Evolutionary conservation across 768 basidiomycete genomes (phyloP), one percentile per base, ranked within the genome.

Genomic region (Phlebiopsis gigantea): DNA sequence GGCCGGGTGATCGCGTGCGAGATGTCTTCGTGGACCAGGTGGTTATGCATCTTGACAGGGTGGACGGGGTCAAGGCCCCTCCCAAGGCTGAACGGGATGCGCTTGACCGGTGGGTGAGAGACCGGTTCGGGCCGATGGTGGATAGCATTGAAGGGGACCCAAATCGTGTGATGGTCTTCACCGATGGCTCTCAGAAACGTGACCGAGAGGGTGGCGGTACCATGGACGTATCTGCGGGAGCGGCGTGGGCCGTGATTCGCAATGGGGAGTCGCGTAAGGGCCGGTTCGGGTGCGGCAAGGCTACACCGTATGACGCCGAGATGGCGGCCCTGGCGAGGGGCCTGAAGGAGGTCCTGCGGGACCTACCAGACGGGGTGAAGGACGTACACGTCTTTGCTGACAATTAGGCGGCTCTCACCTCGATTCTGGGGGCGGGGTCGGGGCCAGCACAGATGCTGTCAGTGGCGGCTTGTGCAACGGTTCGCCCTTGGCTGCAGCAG

Each of bases 371-470:
- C 6, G 12, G 5, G 17, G 55, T 47, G 4, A 46, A 2, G 10
- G 45, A 49, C 19, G 41, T 51, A 2, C 47, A 57, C 19, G 42
- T 57, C 14, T 57, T 57, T 26, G 56, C 49, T 6, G 55, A 56
- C 22, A 47, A 56, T 28, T 19, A 39, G 26, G 55, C 55, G 4
- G 45, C 55, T 4, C 47, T 51, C 17, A 31, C 47, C 24, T 39
- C 56, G 5, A 57, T 57, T 22, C 56, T 57, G 47, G 53, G 41
- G 5, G 47, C 56, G 5, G 56, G 56, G 8, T 17, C 5, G 15
- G 48, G 56, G 7, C 56, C 56, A 17, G 55, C 56, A 21, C 56
- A 57, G 25, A 6, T 57, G 39, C 31, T 51, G 28, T 49, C 56
- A 17, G 49, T 57, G 12, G 47, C 49, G 5, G 56, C 56, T 4